Base-by-base conservation (phyloP, 2,329 filamentous ascomycete species). In the Penicillium sp. region DNA sequence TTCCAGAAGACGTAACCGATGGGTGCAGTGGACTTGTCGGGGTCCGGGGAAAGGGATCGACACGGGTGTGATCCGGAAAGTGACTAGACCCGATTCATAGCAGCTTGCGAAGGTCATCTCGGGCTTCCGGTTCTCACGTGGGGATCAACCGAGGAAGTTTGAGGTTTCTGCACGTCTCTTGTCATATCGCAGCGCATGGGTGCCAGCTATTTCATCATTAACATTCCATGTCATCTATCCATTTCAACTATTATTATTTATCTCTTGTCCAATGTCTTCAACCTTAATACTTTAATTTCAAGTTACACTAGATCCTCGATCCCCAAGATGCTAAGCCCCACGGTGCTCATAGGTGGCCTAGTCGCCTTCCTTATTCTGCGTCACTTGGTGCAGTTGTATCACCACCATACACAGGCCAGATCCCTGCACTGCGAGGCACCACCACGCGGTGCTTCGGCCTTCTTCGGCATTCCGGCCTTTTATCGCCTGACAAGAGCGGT, bases 391-490 rank as follows among this genome's bases (percentile, higher is more conserved):
- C 59, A 64, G 23, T 47, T 57, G 18, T 53, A 62, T 44, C 53
- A 60, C 9, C 63, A 65, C 38, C 61, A 60, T 47, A 59, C 53
- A 52, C 58, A 62, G 23, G 54, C 67, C 23, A 64, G 65, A 49
- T 56, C 65, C 8, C 57, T 65, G 38, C 43, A 59, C 42, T 71
- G 69, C 21, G 52, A 68, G 15, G 59, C 63, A 16, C 45, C 63
- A 5, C 7, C 54, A 0, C 8, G 33, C 9, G 54, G 60, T 1
- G 13, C 39, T 2, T 46, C 62, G 0, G 50, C 42, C 2, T 56
- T 65, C 36, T 57, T 64, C 7, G 69, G 69, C 0, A 62, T 71
- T 24, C 54, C 59, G 0, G 49, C 50, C 0, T 70, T 70, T 28
- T 26, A 65, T 4, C 51, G 60, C 0, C 44, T 70, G 6, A 48